Evolutionary conservation across 2,329 filamentous ascomycete genomes (phyloP).

Genomic region (Diplodia mutila): DNA sequence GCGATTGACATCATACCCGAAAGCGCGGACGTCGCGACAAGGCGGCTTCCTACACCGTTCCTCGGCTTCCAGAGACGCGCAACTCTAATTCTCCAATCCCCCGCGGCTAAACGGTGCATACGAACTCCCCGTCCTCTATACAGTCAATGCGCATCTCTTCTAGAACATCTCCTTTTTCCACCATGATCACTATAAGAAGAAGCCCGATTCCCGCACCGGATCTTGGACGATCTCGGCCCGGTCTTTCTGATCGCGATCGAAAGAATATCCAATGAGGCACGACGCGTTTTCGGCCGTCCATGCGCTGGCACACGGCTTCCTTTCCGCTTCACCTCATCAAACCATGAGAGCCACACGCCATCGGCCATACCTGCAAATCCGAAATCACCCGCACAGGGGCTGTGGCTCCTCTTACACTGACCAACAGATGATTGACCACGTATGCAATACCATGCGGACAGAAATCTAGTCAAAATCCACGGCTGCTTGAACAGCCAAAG

Average conservation of each 20-base stretch:
- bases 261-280: neutral
- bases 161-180: neutral
- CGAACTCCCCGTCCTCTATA: neutral
- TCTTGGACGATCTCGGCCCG: neutral
- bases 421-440: neutral
- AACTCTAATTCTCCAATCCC: neutral
- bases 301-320: conserved; percentile 6
- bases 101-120: neutral
- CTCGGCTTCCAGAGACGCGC: neutral
- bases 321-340: neutral
- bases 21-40: too few species aligned
- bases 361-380: neutral
- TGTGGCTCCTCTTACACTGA: neutral
- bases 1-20: neutral
- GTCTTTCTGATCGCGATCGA: conserved; percentile 6
- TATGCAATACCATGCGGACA: neutral
- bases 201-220: neutral
- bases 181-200: neutral
- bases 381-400: neutral
- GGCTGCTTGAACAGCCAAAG: neutral
- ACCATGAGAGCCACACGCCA: neutral
- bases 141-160: conserved; percentile 10
- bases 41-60: neutral
- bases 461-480: neutral
- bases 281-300: neutral